Evolutionary conservation across 2,329 filamentous ascomycete species (phyloP), one percentile per base, ranked within the genome.

Genomic region (Niveomyces coronatus): DNA sequence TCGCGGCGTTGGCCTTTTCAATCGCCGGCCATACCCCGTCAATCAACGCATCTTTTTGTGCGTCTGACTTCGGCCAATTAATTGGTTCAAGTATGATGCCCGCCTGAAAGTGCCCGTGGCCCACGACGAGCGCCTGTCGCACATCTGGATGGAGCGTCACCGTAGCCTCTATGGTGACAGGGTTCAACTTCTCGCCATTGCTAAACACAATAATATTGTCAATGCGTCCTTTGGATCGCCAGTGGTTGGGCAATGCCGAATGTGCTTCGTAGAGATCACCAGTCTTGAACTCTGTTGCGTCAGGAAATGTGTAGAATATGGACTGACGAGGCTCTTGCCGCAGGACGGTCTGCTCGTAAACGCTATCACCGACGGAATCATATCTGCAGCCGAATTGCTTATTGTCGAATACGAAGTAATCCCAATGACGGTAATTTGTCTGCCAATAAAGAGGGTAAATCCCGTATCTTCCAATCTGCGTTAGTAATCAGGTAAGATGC

Each of bases 171-270:
- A 70, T 63, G 3, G 54, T 58, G 4, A 64, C 51, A 3, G 52
- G 50, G 43, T 73, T 72, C 6, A 71, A 46, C 48, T 72, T 71
- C 51, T 70, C 65, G 19, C 67, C 68, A 32, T 64, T 70, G 2
- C 60, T 63, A 24, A 73, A 62, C 11, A 71, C 66, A 13, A 71
- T 63, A 31, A 71, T 53, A 43, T 67, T 63, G 41, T 71, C 68
- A 0, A 42, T 10, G 10, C 49, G 41, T 2, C 46, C 45, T 3
- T 40, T 27, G 3, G 43, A 46, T 13, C 32, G 30, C 47, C 47
- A 68, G 42, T 60, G 51, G 28, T 63, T 44, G 0, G 55, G 53
- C 3, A 58, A 37, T 1, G 54, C 57, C 0, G 63, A 63, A 35
- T 68, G 63, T 3, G 66, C 35, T 5, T 71, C 56, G 4, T 53